A percentile compares a stretch with the other conserved stretches of the same genome.
Conservation (phyloP, 306 rosid genomes). For the Dryas octopetala region DNA sequence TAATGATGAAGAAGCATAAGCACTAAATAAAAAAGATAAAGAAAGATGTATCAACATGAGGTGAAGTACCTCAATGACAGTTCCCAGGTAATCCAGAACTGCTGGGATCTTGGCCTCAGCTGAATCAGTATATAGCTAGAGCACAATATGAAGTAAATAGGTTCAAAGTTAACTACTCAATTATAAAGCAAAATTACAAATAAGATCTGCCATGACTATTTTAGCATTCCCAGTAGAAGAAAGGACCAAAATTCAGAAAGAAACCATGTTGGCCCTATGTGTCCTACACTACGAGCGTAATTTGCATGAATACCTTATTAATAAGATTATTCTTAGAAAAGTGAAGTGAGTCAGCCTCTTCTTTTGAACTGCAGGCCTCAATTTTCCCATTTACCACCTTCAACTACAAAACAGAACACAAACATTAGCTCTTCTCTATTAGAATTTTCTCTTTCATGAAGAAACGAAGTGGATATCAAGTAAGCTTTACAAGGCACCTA, state of each 20-base stretch:
- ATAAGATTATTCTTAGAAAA: conserved; percentile 74
- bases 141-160: conserved; percentile 22
- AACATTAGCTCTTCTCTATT: not conserved
- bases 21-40: not conserved
- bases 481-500: not conserved
- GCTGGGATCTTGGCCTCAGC: conserved; percentile 97
- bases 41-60: conserved; percentile 9
- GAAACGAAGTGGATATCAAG: not conserved
- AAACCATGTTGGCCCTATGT: not conserved
- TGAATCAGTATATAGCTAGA: conserved; percentile 84
- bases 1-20: conserved; percentile 9
- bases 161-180: not conserved
- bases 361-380: conserved; percentile 61
- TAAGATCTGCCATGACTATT: not conserved
- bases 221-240: not conserved
- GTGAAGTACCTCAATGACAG: conserved; percentile 77
- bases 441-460: not conserved
- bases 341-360: conserved; percentile 74
- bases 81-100: conserved; percentile 85
- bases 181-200: not conserved
- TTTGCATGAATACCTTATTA: conserved; percentile 59
- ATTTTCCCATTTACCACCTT: conserved; percentile 73
- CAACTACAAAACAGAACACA: conserved; percentile 53
- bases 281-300: not conserved
- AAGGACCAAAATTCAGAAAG: not conserved